Evolutionary conservation across 2,329 filamentous ascomycete species (phyloP), one percentile per base, ranked within the genome.

Genomic region (Erysiphe pulchra): DNA sequence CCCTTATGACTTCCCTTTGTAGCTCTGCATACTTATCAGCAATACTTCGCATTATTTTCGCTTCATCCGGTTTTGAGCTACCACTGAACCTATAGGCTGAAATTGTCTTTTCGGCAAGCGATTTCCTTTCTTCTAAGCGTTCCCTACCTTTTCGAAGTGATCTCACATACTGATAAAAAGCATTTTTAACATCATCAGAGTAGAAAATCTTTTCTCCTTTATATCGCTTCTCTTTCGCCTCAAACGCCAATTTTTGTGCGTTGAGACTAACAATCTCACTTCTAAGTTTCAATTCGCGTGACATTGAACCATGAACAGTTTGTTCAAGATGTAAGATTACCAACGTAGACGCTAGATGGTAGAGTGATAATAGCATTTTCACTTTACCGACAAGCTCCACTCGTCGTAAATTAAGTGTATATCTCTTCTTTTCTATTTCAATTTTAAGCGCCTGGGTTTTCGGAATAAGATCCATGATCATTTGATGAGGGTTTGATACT

Each of bases 401-500:
- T 31, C 65, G 66, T 13, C 63, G 55, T 8, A 49, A 54, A 0
- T 56, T 49, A 1, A 61, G 56, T 46, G 65, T 59, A 16, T 53
- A 38, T 31, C 65, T 67, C 18, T 63, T 61, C 2, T 62, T 64
- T 2, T 63, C 63, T 2, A 70, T 48, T 1, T 42, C 33, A 2
- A 33, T 2, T 33, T 53, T 55, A 1, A 72, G 62, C 2, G 59
- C 47, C 4, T 57, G 50, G 16, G 66, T 57, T 20, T 63, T 58
- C 1, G 57, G 50, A 0, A 67, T 60, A 2, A 78, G 60, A 16
- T 62, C 59, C 1, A 70, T 62, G 44, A 77, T 67, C 20, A 63
- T 58, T 17, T 73, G 70, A 59, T 76, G 73, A n/a, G 75, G 60
- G 52, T 71, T 64, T 31, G 69, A 69, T 4, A 67, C 52, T n/a